Percentiles rank a stretch among this genome's conserved stretches.
These are phyloP conservation scores for Ascosphaera apis DNA, from an alignment of 2,329 filamentous ascomycete genomes.

Conservation along the genomic window DNA sequence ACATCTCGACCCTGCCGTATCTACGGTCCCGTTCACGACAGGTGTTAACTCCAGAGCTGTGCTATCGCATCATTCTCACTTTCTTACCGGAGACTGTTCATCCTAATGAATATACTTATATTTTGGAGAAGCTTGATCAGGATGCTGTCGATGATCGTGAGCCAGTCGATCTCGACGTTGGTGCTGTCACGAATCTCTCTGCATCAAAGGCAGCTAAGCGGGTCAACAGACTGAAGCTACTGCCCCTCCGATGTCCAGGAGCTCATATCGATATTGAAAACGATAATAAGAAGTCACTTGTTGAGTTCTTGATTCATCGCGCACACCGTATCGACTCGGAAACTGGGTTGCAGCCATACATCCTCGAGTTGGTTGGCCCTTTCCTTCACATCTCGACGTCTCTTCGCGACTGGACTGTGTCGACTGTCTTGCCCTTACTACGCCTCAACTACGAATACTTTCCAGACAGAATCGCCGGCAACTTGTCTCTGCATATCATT, in stretches of 20 bases:
- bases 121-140: conserved; percentile 22
- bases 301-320: conserved; percentile 36
- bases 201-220: conserved; percentile 27
- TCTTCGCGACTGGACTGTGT: conserved; percentile 36
- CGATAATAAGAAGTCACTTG: conserved; percentile 24
- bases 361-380: conserved; percentile 32
- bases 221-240: conserved; percentile 28
- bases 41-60: conserved; percentile 25
- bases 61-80: conserved; percentile 36
- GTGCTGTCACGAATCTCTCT: conserved; percentile 27
- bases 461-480: conserved; percentile 19
- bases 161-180: conserved; percentile 15
- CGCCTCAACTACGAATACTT: conserved; percentile 41
- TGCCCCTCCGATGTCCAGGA: conserved; percentile 24
- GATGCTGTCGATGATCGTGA: conserved; percentile 6
- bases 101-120: conserved; percentile 25
- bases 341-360: conserved; percentile 32
- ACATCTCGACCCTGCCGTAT: conserved; percentile 28
- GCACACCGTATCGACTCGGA: conserved; percentile 35
- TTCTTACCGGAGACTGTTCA: conserved; percentile 36
- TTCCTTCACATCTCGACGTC: conserved; percentile 31
- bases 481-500: conserved; percentile 27
- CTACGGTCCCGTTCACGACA: conserved; percentile 26
- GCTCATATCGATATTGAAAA: conserved; percentile 18
- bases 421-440: conserved; percentile 33